Percentiles rank a stretch among this genome's conserved stretches.
These are phyloP conservation scores for Kodamaea alishanica DNA, from an alignment of 1,139 yeast genomes.

Conservation along the genomic window DNA sequence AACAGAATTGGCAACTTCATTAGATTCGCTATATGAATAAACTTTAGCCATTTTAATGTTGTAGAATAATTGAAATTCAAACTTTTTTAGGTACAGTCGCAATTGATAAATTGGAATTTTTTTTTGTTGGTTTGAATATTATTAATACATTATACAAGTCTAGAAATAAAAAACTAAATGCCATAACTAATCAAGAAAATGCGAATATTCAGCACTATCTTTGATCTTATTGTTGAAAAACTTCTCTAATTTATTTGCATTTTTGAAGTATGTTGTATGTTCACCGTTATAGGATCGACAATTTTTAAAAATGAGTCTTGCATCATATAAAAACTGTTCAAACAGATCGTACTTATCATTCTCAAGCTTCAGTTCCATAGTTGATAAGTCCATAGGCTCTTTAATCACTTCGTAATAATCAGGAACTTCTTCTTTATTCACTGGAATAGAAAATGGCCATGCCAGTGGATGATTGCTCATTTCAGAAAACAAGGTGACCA, in stretches of 20 bases:
- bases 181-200: constrained; percentile 28
- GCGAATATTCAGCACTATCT: constrained; percentile 73
- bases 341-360: constrained; percentile 87
- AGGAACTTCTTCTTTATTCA: constrained; percentile 88
- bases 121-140: neutral
- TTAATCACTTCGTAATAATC: constrained; percentile 95
- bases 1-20: constrained; percentile 53
- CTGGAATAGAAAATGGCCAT: constrained; percentile 98
- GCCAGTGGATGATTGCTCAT: constrained; percentile 93
- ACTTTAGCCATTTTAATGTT: constrained; percentile 26
- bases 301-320: constrained; percentile 80
- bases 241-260: constrained; percentile 89
- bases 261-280: constrained; percentile 81
- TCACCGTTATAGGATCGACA: constrained; percentile 89
- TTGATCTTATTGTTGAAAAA: constrained; percentile 76
- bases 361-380: constrained; percentile 92
- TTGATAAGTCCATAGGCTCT: constrained; percentile 97
- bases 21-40: constrained; percentile 51
- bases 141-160: neutral
- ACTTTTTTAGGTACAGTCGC: neutral
- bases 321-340: constrained; percentile 89
- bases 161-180: neutral
- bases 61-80: too few relatives aligned
- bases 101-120: neutral
- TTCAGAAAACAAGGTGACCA: constrained; percentile 85